Conservation (phyloP, 1,139 yeast genomes). For the Sporopachydermia cereana region DNA sequence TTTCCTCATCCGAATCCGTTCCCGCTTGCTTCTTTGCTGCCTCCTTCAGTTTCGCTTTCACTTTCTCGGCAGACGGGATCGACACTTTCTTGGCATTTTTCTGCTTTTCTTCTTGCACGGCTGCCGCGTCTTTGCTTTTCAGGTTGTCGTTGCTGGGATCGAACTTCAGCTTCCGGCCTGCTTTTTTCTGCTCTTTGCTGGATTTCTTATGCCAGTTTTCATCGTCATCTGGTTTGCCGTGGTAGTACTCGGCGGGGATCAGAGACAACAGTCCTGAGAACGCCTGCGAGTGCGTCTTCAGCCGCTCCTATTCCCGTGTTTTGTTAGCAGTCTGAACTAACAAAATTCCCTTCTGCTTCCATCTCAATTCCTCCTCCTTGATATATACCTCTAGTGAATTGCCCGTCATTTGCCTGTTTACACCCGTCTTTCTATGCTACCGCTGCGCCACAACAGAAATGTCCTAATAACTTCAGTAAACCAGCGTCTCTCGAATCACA, state of each 20-base stretch:
- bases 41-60: conserved; percentile 11
- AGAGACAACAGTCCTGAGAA: conserved; percentile 83
- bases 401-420: not conserved
- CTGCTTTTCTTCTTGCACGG: conserved; percentile 12
- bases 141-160: conserved; percentile 48
- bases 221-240: conserved; percentile 43
- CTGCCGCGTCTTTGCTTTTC: conserved; percentile 15
- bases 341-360: too few relatives aligned
- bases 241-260: conserved; percentile 89
- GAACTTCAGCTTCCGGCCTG: conserved; percentile 56
- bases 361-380: too few relatives aligned
- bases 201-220: conserved; percentile 62
- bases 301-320: conserved; percentile 67
- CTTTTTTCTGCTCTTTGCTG: conserved; percentile 49
- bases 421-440: too few relatives aligned
- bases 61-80: conserved; percentile 7
- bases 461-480: too few relatives aligned
- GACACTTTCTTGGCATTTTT: conserved; percentile 9
- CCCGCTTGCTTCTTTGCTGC: conserved; percentile 8
- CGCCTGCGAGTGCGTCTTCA: conserved; percentile 74
- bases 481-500: too few relatives aligned
- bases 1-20: conserved; percentile 11
- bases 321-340: too few relatives aligned
- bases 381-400: not conserved
- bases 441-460: too few relatives aligned